Evolutionary conservation across 2,329 filamentous ascomycete species (phyloP).

Genomic region (Magnaporthales sp.): DNA sequence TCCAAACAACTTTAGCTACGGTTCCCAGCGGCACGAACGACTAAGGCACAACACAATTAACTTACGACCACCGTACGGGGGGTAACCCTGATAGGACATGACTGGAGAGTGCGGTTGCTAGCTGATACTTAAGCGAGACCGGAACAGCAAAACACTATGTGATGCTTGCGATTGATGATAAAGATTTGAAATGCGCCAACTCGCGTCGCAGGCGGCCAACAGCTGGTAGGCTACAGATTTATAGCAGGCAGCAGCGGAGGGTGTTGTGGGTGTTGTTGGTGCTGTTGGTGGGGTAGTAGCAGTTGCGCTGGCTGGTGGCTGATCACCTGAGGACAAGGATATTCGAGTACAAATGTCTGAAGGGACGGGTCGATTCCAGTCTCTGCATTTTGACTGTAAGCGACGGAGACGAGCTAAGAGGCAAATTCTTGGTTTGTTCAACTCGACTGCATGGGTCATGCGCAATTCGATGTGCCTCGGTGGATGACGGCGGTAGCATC

Average conservation of each 20-base stretch:
- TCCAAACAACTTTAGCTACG: neutral
- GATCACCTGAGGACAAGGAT: neutral
- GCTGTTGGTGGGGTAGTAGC: neutral
- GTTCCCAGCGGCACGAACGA: neutral
- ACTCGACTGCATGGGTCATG: neutral
- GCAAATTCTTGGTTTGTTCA: neutral
- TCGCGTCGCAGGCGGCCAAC: neutral
- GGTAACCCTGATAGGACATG: conserved; percentile 27
- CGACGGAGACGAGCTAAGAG: neutral
- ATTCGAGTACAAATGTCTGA: neutral
- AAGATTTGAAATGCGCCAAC: neutral
- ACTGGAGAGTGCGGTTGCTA: neutral
- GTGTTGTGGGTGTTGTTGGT: neutral
- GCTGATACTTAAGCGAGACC: neutral
- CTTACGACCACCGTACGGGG: conserved; percentile 25
- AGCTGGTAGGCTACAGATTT: neutral
- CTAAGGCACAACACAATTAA: conserved; percentile 3
- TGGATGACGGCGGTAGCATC: neutral
- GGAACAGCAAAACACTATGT: neutral
- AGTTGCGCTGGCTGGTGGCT: neutral
- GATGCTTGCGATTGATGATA: neutral
- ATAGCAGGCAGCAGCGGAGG: neutral
- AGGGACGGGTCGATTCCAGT: neutral
- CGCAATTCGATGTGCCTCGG: neutral
- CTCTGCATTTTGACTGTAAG: neutral